phyloP scores from a whole-genome alignment of 2,329 filamentous ascomycete species.

The Ceratocystis papillata region DNA sequence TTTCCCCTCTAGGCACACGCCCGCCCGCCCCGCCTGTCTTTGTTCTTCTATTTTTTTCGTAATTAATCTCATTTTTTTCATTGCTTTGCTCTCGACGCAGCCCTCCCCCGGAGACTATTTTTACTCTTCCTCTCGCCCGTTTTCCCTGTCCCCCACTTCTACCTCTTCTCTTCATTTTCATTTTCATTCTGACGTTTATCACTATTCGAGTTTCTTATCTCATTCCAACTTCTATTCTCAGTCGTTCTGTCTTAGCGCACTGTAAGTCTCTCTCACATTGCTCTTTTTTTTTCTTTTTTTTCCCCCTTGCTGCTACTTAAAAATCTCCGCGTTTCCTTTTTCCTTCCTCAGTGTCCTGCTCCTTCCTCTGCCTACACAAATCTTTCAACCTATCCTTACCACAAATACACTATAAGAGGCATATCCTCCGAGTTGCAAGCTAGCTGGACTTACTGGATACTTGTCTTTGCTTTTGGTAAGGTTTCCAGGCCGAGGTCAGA shows the following conservation, averaged over 20 bases:
- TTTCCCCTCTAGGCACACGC: not conserved
- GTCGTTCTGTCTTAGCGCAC: constrained; percentile 2
- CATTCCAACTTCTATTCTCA: not conserved
- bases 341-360: not conserved
- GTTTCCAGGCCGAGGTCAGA: not conserved
- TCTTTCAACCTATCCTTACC: not conserved
- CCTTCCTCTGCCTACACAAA: not conserved
- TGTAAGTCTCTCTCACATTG: constrained; percentile 1
- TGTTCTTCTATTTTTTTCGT: not conserved
- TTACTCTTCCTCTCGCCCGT: constrained; percentile 15
- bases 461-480: not conserved
- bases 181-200: constrained; percentile 15
- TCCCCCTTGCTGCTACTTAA: not conserved
- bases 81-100: not conserved
- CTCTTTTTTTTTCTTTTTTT: not conserved
- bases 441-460: not conserved
- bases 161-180: constrained; percentile 17
- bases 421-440: not conserved
- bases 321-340: not conserved
- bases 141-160: constrained; percentile 4
- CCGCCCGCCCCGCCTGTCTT: not conserved
- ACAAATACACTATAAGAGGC: not conserved
- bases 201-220: not conserved
- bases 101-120: constrained; percentile 9
- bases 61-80: not conserved